A percentile compares a stretch with the other conserved stretches of the same genome.
phyloP scores from a whole-genome alignment of 1,284 basidiomycete genomes.

The Taiwanofungus camphoratus region DNA sequence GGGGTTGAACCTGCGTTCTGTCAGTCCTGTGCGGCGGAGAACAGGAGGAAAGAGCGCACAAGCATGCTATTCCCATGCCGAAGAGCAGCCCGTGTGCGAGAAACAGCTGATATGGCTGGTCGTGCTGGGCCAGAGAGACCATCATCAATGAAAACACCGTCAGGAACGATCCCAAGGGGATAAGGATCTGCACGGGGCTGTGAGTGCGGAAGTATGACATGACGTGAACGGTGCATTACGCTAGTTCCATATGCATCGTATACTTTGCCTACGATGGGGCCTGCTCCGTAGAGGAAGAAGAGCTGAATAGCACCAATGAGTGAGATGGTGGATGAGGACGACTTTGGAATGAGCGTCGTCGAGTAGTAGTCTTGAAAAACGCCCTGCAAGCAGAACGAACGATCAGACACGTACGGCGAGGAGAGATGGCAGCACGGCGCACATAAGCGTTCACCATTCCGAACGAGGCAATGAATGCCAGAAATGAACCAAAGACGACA shows the following conservation, averaged over 20 bases:
- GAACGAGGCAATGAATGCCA: slow-evolving; percentile 30
- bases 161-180: slow-evolving; percentile 28
- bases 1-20: slow-evolving; percentile 33
- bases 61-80: slow-evolving; percentile 27
- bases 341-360: slow-evolving; percentile 27
- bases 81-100: slow-evolving; percentile 31
- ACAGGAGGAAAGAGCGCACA: slow-evolving; percentile 19
- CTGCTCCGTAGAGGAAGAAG: slow-evolving; percentile 32
- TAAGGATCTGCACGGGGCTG: slow-evolving; percentile 17
- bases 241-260: slow-evolving; percentile 32
- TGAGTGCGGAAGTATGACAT: not conserved
- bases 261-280: slow-evolving; percentile 28
- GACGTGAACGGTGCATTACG: slow-evolving; percentile 6
- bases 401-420: too few relatives aligned
- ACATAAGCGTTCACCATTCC: slow-evolving; percentile 31
- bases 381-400: slow-evolving; percentile 22
- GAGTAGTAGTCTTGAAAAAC: slow-evolving; percentile 39
- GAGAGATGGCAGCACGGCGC: too few relatives aligned
- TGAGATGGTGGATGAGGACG: slow-evolving; percentile 34
- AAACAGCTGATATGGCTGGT: slow-evolving; percentile 32
- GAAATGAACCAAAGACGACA: slow-evolving; percentile 24
- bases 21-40: slow-evolving; percentile 11
- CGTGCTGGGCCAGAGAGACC: slow-evolving; percentile 27
- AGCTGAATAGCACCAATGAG: slow-evolving; percentile 41
- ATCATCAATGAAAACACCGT: slow-evolving; percentile 32